These are phyloP conservation scores for Rhodamnia argentea DNA, from an alignment of 345 rosid species.

Conservation along the genomic window DNA sequence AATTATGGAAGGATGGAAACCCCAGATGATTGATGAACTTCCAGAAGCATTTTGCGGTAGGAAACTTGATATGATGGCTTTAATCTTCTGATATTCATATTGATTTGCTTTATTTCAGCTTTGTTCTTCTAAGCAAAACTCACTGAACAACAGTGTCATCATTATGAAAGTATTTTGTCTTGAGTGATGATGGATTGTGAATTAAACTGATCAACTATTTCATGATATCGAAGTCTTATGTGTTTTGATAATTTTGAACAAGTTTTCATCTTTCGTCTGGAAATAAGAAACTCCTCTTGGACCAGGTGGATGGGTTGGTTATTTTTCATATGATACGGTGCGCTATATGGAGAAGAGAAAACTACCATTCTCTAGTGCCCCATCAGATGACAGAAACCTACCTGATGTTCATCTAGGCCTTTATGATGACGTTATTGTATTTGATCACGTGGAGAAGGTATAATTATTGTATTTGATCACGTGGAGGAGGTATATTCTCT, in stretches of 20 bases:
- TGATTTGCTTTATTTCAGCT: not conserved
- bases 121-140: not conserved
- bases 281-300: not conserved
- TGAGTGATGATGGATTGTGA: not conserved
- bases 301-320: constrained; percentile 97
- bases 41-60: constrained; percentile 85
- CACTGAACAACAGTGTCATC: not conserved
- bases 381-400: constrained; percentile 78
- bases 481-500: constrained; percentile 54
- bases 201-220: not conserved
- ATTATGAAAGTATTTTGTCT: not conserved
- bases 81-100: not conserved
- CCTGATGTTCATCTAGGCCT: constrained; percentile 96
- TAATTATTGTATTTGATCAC: constrained; percentile 67
- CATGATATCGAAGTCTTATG: not conserved
- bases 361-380: constrained; percentile 63
- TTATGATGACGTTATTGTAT: constrained; percentile 73
- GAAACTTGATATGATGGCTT: not conserved
- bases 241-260: not conserved
- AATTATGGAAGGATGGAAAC: constrained; percentile 76
- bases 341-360: constrained; percentile 85
- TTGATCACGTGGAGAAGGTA: constrained; percentile 92
- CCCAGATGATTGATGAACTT: constrained; percentile 74
- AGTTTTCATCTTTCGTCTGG: constrained; percentile 3
- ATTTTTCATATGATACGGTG: constrained; percentile 90